phyloP scores from a whole-genome alignment of 306 rosid genomes.

The Fagus crenata region DNA sequence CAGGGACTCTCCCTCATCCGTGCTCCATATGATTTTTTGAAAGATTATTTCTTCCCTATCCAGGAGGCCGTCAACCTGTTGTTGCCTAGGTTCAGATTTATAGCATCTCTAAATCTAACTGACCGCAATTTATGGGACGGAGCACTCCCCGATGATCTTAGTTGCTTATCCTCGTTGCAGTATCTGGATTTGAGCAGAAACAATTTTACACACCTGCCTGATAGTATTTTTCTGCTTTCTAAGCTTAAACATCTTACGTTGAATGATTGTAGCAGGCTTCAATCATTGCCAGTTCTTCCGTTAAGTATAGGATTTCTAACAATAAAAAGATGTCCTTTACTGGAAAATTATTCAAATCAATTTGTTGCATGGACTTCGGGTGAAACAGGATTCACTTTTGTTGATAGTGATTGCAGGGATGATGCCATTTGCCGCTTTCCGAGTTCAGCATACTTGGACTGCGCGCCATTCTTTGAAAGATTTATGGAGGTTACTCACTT shows the following conservation, averaged over 20 bases:
- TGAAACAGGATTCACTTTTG: neutral
- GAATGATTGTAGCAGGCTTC: neutral
- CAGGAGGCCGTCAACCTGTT: neutral
- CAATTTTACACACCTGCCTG: neutral
- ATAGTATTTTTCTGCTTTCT: slow-evolving; percentile 21
- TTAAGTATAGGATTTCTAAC: neutral
- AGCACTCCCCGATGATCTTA: slow-evolving; percentile 2
- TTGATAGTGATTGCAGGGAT: neutral
- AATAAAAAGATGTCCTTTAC: neutral
- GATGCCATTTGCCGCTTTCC: neutral
- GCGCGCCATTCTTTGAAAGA: neutral
- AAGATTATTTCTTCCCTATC: neutral
- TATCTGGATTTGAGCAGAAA: slow-evolving; percentile 22
- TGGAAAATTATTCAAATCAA: neutral
- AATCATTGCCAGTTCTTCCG: slow-evolving; percentile 10
- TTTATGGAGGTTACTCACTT: neutral
- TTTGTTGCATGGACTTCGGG: neutral
- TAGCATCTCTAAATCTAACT: slow-evolving; percentile 12
- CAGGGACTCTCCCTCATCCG: neutral
- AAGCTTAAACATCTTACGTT: slow-evolving; percentile 7
- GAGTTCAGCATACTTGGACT: neutral
- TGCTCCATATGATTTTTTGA: neutral
- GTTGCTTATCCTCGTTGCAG: slow-evolving; percentile 20
- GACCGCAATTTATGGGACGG: slow-evolving; percentile 10
- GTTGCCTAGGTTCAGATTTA: neutral